Conservation (phyloP, 345 rosid species). For the Heritiera fomes region DNA sequence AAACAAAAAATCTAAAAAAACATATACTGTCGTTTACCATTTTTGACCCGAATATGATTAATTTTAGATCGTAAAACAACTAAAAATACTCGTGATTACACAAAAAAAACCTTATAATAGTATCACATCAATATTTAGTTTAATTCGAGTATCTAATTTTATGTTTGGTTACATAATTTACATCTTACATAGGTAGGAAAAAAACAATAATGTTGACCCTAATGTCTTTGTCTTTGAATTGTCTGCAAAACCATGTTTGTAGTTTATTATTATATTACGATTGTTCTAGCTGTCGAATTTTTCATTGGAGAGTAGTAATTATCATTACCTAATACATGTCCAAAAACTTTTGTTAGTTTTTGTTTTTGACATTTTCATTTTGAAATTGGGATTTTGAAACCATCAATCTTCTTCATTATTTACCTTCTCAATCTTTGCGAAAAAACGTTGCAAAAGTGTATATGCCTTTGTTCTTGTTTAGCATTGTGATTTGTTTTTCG, state of each 20-base stretch:
- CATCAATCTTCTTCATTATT: not conserved
- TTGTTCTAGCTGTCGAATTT: not conserved
- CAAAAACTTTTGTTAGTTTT: not conserved
- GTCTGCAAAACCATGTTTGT: not conserved
- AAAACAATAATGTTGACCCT: not conserved
- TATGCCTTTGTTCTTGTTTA: not conserved
- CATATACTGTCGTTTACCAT: too few species aligned
- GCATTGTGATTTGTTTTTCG: not conserved
- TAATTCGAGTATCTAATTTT: not conserved
- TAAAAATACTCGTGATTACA: too few species aligned
- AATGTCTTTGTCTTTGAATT: not conserved
- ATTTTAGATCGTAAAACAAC: too few species aligned
- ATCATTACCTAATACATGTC: conserved; percentile 20
- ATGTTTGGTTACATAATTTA: not conserved
- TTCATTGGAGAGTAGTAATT: conserved; percentile 11
- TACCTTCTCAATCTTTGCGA: not conserved
- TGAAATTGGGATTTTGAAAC: not conserved
- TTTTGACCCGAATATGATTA: too few species aligned
- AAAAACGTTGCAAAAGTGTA: not conserved
- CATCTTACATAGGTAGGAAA: not conserved
- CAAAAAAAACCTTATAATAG: too few species aligned
- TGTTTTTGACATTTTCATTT: not conserved
- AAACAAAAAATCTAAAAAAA: too few species aligned
- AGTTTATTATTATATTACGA: not conserved
- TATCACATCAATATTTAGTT: too few species aligned